Percentiles rank a stretch among this genome's conserved stretches.
phyloP scores from a whole-genome alignment of 179 eudicot genomes.

The Beta corolliflora region DNA sequence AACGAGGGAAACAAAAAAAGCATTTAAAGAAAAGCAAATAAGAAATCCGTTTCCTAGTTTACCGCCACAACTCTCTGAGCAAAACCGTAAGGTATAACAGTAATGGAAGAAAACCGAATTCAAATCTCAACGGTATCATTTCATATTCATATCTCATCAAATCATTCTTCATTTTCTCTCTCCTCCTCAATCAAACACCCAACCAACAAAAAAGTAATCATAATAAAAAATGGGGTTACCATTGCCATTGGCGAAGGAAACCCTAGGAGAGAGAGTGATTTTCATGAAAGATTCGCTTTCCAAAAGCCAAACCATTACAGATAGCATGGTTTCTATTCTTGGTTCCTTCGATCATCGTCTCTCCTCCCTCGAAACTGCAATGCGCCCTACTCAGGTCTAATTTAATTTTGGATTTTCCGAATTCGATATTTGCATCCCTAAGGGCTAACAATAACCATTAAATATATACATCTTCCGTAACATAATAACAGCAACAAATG shows the following conservation, averaged over 20 bases:
- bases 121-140: constrained; percentile 1
- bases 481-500: too few species aligned
- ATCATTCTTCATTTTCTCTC: neutral
- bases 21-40: too few species aligned
- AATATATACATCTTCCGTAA: too few species aligned
- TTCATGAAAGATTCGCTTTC: constrained; percentile 57
- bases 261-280: constrained; percentile 49
- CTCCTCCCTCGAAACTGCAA: constrained; percentile 83
- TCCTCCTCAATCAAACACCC: neutral
- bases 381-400: constrained; percentile 77
- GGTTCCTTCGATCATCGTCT: constrained; percentile 86
- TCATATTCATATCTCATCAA: neutral
- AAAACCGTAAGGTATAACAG: neutral
- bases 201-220: neutral
- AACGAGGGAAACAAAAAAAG: too few species aligned
- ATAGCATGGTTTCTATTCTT: constrained; percentile 61
- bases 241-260: constrained; percentile 41
- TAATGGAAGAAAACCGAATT: neutral
- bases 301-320: constrained; percentile 64
- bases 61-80: neutral
- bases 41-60: neutral
- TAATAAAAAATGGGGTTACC: constrained; percentile 27
- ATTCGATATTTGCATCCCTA: too few species aligned
- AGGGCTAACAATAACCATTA: too few species aligned
- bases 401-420: neutral